Percentiles rank a stretch among this genome's conserved stretches.
phyloP scores from a whole-genome alignment of 495 filamentous ascomycete species.

The Xylaria bambusicola region DNA sequence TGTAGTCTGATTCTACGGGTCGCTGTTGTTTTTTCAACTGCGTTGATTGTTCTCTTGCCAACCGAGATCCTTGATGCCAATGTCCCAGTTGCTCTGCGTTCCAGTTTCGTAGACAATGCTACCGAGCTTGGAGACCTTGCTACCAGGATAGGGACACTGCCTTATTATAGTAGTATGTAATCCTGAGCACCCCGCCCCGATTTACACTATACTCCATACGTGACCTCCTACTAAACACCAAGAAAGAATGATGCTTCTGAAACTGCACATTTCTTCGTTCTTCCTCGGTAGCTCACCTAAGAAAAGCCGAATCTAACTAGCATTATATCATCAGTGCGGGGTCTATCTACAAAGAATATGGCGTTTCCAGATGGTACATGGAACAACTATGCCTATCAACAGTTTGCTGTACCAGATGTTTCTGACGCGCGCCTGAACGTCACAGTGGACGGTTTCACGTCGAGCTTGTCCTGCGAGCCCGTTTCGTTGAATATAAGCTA shows the following conservation, averaged over 20 bases:
- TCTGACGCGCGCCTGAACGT: neutral
- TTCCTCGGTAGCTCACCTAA: too few species aligned
- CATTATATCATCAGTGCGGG: too few species aligned
- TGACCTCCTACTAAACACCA: too few species aligned
- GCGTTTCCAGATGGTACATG: neutral
- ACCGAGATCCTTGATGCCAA: neutral
- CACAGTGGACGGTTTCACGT: neutral
- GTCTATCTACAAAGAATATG: neutral
- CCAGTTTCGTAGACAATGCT: neutral
- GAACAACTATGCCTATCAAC: neutral
- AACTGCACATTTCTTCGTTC: too few species aligned
- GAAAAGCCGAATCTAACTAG: too few species aligned
- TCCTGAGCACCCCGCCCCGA: neutral
- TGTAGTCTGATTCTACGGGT: neutral
- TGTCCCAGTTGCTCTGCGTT: neutral
- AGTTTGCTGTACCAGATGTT: neutral
- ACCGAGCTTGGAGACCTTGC: neutral
- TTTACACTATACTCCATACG: too few species aligned
- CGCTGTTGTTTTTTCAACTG: neutral
- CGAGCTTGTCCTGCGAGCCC: neutral
- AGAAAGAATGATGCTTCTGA: too few species aligned
- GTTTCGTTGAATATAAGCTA: neutral
- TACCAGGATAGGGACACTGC: neutral
- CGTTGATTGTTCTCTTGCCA: neutral
- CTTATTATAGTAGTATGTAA: slow-evolving; percentile 4